Evolutionary conservation across 2,329 filamentous ascomycete species (phyloP).

Genomic region (Trichophaea hybrida): DNA sequence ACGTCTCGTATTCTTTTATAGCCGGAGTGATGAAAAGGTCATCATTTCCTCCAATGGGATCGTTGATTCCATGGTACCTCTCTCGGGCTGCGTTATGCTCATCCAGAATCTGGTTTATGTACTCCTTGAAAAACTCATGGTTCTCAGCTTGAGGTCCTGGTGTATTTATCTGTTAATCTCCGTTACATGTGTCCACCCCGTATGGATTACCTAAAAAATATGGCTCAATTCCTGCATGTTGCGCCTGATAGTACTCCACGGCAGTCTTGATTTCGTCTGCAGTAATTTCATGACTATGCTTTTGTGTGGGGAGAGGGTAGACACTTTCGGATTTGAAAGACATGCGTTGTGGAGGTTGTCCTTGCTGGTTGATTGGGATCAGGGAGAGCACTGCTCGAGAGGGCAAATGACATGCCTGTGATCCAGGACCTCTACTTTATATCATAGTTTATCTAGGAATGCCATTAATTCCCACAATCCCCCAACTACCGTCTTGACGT

Average conservation of each 20-base stretch:
- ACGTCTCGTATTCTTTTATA: conserved; percentile 30
- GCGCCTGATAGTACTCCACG: neutral
- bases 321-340: neutral
- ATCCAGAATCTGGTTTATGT: conserved; percentile 33
- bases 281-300: neutral
- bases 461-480: too few relatives aligned
- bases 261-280: neutral
- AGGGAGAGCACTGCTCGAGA: too few relatives aligned
- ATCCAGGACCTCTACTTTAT: too few relatives aligned
- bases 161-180: neutral
- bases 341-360: neutral
- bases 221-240: neutral
- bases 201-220: neutral
- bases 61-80: conserved; percentile 28
- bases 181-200: neutral
- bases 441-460: too few relatives aligned
- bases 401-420: too few relatives aligned
- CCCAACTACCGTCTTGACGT: too few relatives aligned
- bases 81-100: conserved; percentile 29
- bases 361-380: too few relatives aligned
- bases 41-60: neutral
- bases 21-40: conserved; percentile 32
- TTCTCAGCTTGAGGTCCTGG: conserved; percentile 34
- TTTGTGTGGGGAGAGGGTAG: neutral
- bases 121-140: conserved; percentile 32